Conservation (phyloP, 2,329 filamentous ascomycete genomes). For the Aspergillus awamori region DNA sequence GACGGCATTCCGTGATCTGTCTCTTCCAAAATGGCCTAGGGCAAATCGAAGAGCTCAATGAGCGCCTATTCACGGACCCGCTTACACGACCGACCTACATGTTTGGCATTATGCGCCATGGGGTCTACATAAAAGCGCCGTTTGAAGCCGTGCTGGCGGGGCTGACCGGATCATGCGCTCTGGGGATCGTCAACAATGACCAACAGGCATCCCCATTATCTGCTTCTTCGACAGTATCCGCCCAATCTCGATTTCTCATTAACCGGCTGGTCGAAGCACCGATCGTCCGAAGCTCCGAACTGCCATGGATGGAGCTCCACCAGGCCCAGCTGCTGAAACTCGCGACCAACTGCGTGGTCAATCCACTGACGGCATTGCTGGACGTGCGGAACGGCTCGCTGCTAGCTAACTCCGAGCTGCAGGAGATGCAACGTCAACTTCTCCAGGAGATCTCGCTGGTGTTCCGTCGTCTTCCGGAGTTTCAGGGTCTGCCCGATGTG, state of each 20-base stretch:
- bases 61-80: slow-evolving; percentile 5
- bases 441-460: slow-evolving; percentile 8
- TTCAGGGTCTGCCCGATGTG: neutral
- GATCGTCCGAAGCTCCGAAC: neutral
- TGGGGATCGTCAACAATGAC: neutral
- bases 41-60: slow-evolving; percentile 5
- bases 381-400: slow-evolving; percentile 4
- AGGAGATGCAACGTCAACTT: neutral
- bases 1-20: slow-evolving; percentile 8
- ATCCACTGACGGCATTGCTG: slow-evolving; percentile 10
- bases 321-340: slow-evolving; percentile 10
- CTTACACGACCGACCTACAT: neutral
- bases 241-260: neutral
- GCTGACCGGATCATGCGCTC: neutral
- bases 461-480: neutral
- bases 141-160: slow-evolving; percentile 4
- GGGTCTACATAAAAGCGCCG: slow-evolving; percentile 3
- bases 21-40: slow-evolving; percentile 10
- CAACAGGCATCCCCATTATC: neutral
- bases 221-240: neutral
- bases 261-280: neutral
- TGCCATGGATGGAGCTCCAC: neutral
- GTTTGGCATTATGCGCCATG: slow-evolving; percentile 10
- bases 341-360: slow-evolving; percentile 7
- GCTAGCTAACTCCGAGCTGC: neutral